Evolutionary conservation across 148 eudicot species (phyloP), one percentile per base, ranked within the genome.

Genomic region (Bassia scoparia): DNA sequence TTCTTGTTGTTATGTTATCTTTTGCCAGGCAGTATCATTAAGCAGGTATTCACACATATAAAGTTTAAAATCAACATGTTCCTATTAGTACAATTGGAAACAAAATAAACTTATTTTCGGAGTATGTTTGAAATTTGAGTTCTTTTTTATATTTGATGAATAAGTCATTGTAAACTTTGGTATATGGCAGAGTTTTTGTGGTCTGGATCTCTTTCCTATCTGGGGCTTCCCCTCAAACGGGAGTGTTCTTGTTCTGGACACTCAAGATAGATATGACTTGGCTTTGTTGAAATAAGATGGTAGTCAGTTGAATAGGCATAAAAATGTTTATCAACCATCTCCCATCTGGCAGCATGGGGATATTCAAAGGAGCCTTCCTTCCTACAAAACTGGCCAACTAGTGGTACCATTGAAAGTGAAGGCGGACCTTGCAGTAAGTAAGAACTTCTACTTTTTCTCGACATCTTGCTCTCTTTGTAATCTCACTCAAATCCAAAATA

Each of bases 301-400:
- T 95, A n/a, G 50, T 91, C 99, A 9, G 99, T 95, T 59, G 99
- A 95, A 80, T n/a, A n/a, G 91, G 99, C 71, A 77, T 95, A 72
- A 91, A 90, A 62, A 97, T 91, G 73, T 95, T 91, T 76, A 80
- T 87, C n/a, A 79, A n/a, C 73, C 59, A 89, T 95, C 67, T 87
- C 87, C 60, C 86, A 97, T n/a, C 97, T 91, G 83, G 96, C 97
- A 43, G 90, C n/a, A 84, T 74, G 91, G 97, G 92, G 73, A 63
- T 54, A 88, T 77, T 62, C n/a, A n/a, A 85, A 88, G 76, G 93
- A 91, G 61, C 77, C 77, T 53, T 74, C 78, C 70, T 93, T 88
- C 67, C 86, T 97, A 18, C 74, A 82, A 18, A 85, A 81, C 74
- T 95, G 99, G 99, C 99, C 99, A 9, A 72, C 82, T 1, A 76